Evolutionary conservation across 1,284 basidiomycete species (phyloP), one percentile per base, ranked within the genome.

Genomic region (Chalciporus sp.): DNA sequence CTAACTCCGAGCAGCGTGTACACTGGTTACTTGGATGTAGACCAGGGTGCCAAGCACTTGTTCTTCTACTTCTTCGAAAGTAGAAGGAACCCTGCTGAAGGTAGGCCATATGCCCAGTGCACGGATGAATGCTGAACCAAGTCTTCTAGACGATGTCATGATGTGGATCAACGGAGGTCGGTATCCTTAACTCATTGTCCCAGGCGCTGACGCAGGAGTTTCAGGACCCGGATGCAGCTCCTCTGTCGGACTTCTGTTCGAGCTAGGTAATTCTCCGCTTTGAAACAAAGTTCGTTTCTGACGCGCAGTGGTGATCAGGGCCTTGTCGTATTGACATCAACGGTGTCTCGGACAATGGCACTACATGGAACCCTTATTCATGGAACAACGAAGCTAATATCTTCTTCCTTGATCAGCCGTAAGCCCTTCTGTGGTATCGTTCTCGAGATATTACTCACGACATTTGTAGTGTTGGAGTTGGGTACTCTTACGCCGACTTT

Each of bases 1-100:
- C 60, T 47, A 44, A 57, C 27, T 8, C 14, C 14, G 7, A 26
- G 12, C 14, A 81, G 80, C 53, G 79, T 77, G 16, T 86, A 83
- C 58, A 84, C 85, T 2, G 84, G 84, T 1, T 86, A 86, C 62
- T 67, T 86, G 20, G 84, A 85, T 56, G 74, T 86, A 6, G 87
- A 84, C 40, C 51, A 69, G 60, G 64, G 73, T 59, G 82, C 83
- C 31, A 82, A 83, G 58, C 82, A 84, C 56, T 76, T 85, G 65
- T 94, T 92, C 76, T 94, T 94, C 74, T 91, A 90, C 72, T 93
- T 92, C 74, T 93, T 94, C 69, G 89, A 91, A 70, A 89, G 86
- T 49, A 74, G 90, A 53, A 76, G 78, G 41, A 75, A 86, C 55
- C 90, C 90, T 2, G 77, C 78, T 16, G 77, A 78, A 47, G 79